Percentiles rank a stretch among this genome's conserved stretches.
phyloP scores from a whole-genome alignment of 2,329 filamentous ascomycete species.

The Trichophaea hybrida region DNA sequence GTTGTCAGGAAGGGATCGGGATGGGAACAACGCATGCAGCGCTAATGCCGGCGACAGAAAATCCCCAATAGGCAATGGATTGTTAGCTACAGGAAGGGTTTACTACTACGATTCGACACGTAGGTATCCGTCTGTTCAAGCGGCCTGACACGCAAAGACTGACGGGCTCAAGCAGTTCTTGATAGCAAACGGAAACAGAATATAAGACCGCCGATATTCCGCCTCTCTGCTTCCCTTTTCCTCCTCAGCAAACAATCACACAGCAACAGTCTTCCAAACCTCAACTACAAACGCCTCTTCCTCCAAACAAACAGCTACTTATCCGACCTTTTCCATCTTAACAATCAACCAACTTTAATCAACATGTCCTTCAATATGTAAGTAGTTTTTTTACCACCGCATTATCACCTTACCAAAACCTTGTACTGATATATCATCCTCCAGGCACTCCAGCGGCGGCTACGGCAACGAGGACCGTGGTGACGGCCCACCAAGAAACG shows the following conservation, averaged over 20 bases:
- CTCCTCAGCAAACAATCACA: not conserved
- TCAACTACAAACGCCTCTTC: not conserved
- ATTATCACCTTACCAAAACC: too few species aligned
- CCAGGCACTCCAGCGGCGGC: not conserved
- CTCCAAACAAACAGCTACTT: not conserved
- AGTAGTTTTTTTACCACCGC: too few species aligned
- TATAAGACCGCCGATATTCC: not conserved
- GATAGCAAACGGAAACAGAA: not conserved
- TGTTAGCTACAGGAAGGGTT: not conserved
- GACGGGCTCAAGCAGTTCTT: not conserved
- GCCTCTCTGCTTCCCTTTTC: not conserved
- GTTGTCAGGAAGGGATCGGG: not conserved
- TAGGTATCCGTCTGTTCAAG: not conserved
- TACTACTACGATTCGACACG: not conserved
- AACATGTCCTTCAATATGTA: not conserved
- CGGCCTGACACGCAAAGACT: not conserved
- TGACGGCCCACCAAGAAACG: not conserved
- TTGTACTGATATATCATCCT: too few species aligned
- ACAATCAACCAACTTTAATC: not conserved
- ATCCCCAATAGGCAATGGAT: not conserved
- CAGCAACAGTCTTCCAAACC: not conserved
- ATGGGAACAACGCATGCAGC: not conserved
- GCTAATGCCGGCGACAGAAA: not conserved
- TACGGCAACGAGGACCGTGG: not conserved
- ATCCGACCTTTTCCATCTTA: too few species aligned